phyloP scores from a whole-genome alignment of 495 filamentous ascomycete genomes.

The Mytilinidion resinicola region DNA sequence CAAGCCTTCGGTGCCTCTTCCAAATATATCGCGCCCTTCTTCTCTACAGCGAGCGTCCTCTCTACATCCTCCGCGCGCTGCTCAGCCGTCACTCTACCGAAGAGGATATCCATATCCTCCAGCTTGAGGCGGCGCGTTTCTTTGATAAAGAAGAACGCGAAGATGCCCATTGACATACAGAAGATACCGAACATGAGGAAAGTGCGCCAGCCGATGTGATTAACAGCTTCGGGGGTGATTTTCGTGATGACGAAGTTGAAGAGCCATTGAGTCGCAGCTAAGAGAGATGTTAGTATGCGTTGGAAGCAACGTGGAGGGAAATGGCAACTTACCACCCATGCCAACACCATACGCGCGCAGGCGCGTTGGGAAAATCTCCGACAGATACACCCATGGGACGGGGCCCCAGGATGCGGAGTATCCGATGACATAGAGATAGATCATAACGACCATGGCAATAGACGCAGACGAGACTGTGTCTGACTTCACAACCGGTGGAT shows the following conservation, averaged over 20 bases:
- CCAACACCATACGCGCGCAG: slow-evolving; percentile 12
- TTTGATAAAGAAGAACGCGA: slow-evolving; percentile 43
- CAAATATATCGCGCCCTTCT: slow-evolving; percentile 1
- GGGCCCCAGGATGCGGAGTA: slow-evolving; percentile 24
- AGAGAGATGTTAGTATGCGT: neutral
- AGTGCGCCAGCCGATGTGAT: slow-evolving; percentile 46
- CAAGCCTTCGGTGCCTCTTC: slow-evolving; percentile 1
- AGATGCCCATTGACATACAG: slow-evolving; percentile 51
- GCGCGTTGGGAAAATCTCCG: slow-evolving; percentile 19
- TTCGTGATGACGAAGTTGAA: slow-evolving; percentile 53
- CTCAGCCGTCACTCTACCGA: slow-evolving; percentile 32
- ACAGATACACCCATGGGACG: slow-evolving; percentile 21
- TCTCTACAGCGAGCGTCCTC: slow-evolving; percentile 6
- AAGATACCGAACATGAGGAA: slow-evolving; percentile 55
- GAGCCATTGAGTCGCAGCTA: slow-evolving; percentile 48
- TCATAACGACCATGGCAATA: slow-evolving; percentile 19
- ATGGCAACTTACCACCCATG: slow-evolving; percentile 5
- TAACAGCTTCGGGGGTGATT: slow-evolving; percentile 47
- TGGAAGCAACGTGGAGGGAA: neutral
- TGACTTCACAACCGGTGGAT: slow-evolving; percentile 2
- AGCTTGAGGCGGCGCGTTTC: slow-evolving; percentile 36
- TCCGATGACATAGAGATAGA: slow-evolving; percentile 22
- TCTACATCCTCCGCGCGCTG: slow-evolving; percentile 12
- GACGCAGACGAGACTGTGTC: slow-evolving; percentile 9
- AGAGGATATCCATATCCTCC: slow-evolving; percentile 44